Percentiles rank a stretch among this genome's conserved stretches.
Conservation (phyloP, 768 basidiomycete genomes). For the Boletus coccyginus region DNA sequence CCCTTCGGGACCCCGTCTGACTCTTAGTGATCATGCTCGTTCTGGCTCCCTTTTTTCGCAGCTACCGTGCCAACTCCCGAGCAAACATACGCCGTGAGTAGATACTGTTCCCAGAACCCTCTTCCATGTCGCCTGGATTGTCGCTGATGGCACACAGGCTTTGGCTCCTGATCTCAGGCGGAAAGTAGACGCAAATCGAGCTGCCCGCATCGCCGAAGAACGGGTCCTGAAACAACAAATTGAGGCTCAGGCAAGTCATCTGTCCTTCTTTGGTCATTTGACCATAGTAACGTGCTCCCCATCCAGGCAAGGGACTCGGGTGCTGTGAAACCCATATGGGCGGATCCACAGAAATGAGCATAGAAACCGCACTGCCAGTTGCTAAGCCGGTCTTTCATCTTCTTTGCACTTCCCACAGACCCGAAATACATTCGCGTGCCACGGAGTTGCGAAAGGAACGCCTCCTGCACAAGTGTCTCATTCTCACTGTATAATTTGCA, state of each 20-base stretch:
- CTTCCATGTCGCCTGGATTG: not conserved
- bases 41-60: conserved; percentile 8
- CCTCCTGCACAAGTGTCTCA: not conserved
- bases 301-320: conserved; percentile 26
- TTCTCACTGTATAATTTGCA: not conserved
- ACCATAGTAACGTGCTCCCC: conserved; percentile 3
- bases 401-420: conserved; percentile 2
- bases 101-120: not conserved
- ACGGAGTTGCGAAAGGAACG: not conserved
- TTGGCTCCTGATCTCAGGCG: conserved; percentile 64
- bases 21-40: conserved; percentile 5
- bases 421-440: not conserved
- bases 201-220: conserved; percentile 52
- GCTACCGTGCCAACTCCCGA: conserved; percentile 36
- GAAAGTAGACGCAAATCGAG: conserved; percentile 59
- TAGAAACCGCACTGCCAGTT: not conserved
- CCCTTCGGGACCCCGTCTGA: conserved; percentile 1
- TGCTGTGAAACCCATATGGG: conserved; percentile 34
- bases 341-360: conserved; percentile 23
- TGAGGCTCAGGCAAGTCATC: conserved; percentile 47
- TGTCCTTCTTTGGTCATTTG: conserved; percentile 1
- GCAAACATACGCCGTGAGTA: conserved; percentile 35
- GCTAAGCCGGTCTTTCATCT: not conserved
- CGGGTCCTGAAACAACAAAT: conserved; percentile 50
- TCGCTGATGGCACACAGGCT: conserved; percentile 35